Base-by-base conservation (phyloP, 768 basidiomycete genomes). In the Suillus tomentosus region DNA sequence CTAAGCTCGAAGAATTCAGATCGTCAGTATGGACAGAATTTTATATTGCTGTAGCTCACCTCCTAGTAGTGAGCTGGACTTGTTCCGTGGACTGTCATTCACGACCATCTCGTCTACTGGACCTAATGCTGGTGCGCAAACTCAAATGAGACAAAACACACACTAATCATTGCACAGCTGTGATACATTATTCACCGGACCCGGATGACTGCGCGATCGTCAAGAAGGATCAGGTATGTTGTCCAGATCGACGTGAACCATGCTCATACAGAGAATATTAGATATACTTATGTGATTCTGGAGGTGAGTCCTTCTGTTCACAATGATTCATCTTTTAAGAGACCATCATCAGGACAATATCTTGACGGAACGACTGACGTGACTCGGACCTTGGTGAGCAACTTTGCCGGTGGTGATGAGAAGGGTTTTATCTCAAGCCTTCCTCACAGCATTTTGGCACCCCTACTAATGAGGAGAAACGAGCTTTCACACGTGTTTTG, bases 311-410 rank as follows among this genome's bases (percentile, higher is more conserved):
- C 39, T 48, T 59, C 71, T 42, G 62, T 14, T 15, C 47, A 31
- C 31, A 10, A 37, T 6, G 24, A 3, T 59, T 24, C 8, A 24
- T 53, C 31, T 40, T n/a, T 4, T 1, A 8, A 50, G 53, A 13
- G 67, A 48, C 53, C 45, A 55, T 1, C 1, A 1, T 19, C 65
- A 90, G 90, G 84, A 2, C 95, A 97, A 77, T 96, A 89, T 77
- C 74, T 86, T 40, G 96, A 99, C 68, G 96, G 96, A 11, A 99
- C 96, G 0, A 99, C 97, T 1, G 96, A 99, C 72, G 91, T 92
- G 17, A 96, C 95, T 1, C 82, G 96, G 50, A 97, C 94, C 65
- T 90, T 87, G 88, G 92, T 90, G 71, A 69, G 84, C 60, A 42
- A 31, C 24, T 60, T 6, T 58, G 15, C 36, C 39, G 14, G 27